Percentiles rank a stretch among this genome's conserved stretches.
phyloP scores from a whole-genome alignment of 148 eudicot genomes.

The Cornus controversa region DNA sequence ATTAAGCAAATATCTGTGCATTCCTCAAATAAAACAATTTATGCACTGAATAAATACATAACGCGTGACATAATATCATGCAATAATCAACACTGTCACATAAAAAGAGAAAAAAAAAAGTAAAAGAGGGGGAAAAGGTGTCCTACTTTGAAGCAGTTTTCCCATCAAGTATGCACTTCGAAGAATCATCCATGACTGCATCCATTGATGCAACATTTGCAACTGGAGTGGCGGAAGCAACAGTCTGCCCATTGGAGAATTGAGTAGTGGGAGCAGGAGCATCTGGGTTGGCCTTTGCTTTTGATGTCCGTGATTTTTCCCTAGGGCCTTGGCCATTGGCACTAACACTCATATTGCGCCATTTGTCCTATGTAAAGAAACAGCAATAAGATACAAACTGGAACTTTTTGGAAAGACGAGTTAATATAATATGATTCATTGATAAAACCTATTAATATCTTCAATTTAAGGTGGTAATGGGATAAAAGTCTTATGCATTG shows the following conservation, averaged over 20 bases:
- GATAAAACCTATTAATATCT: neutral
- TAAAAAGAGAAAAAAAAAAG: neutral
- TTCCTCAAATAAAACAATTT: too few species aligned
- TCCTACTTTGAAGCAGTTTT: slow-evolving; percentile 62
- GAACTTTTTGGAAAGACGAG: neutral
- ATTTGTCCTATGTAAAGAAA: slow-evolving; percentile 68
- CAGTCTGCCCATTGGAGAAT: slow-evolving; percentile 15
- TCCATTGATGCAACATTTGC: slow-evolving; percentile 40
- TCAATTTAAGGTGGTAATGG: too few species aligned
- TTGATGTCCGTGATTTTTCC: slow-evolving; percentile 57
- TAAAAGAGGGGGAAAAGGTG: neutral
- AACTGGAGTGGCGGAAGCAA: slow-evolving; percentile 31
- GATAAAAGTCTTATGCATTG: too few species aligned
- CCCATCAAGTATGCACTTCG: slow-evolving; percentile 51
- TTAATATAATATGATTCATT: neutral
- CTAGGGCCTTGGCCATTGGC: slow-evolving; percentile 62
- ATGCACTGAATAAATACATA: too few species aligned
- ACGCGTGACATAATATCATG: neutral
- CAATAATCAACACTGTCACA: neutral
- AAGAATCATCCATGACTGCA: slow-evolving; percentile 49
- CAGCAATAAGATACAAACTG: slow-evolving; percentile 1
- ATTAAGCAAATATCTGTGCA: too few species aligned
- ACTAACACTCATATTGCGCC: slow-evolving; percentile 88
- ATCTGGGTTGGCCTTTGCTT: slow-evolving; percentile 46
- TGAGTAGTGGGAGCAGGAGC: slow-evolving; percentile 45